phyloP scores from a whole-genome alignment of 495 filamentous ascomycete genomes.

The Schizothecium vesticola region DNA sequence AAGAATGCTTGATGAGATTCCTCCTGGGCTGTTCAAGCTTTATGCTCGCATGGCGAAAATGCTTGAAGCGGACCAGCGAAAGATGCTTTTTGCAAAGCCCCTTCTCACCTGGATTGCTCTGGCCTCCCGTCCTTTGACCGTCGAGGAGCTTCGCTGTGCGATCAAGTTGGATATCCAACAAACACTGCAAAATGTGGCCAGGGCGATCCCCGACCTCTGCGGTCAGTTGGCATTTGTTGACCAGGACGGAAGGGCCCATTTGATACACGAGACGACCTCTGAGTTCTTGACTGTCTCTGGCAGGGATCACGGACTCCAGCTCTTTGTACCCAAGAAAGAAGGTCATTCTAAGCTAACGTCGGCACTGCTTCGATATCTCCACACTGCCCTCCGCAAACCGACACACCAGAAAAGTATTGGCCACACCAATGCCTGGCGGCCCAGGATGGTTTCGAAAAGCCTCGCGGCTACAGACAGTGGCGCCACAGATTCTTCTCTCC shows the following conservation, averaged over 20 bases:
- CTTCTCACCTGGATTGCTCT: slow-evolving; percentile 28
- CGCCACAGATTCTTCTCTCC: slow-evolving; percentile 12
- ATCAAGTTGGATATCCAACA: slow-evolving; percentile 28
- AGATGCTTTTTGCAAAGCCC: slow-evolving; percentile 16
- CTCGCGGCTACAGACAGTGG: no score
- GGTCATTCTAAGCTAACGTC: slow-evolving; percentile 21
- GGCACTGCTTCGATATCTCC: slow-evolving; percentile 22
- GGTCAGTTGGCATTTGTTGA: slow-evolving; percentile 29
- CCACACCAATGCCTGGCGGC: background rate
- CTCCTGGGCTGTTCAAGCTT: slow-evolving; percentile 18
- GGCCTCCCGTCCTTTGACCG: slow-evolving; percentile 23
- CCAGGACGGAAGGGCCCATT: slow-evolving; percentile 15
- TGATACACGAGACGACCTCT: slow-evolving; percentile 32
- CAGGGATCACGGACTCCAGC: slow-evolving; percentile 1
- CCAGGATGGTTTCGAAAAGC: background rate
- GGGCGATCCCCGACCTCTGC: slow-evolving; percentile 26
- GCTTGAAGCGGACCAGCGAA: slow-evolving; percentile 19
- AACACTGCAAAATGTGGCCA: slow-evolving; percentile 21
- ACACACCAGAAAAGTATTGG: slow-evolving; percentile 3
- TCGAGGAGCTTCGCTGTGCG: slow-evolving; percentile 21
- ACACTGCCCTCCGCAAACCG: slow-evolving; percentile 12
- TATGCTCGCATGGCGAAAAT: slow-evolving; percentile 24
- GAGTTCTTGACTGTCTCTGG: slow-evolving; percentile 27
- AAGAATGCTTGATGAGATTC: slow-evolving; percentile 21
- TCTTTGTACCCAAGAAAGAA: slow-evolving; percentile 13